Percentiles rank a stretch among this genome's conserved stretches.
Conservation (phyloP, 192 early-diverging fungal species). For the Funneliformis mosseae region DNA sequence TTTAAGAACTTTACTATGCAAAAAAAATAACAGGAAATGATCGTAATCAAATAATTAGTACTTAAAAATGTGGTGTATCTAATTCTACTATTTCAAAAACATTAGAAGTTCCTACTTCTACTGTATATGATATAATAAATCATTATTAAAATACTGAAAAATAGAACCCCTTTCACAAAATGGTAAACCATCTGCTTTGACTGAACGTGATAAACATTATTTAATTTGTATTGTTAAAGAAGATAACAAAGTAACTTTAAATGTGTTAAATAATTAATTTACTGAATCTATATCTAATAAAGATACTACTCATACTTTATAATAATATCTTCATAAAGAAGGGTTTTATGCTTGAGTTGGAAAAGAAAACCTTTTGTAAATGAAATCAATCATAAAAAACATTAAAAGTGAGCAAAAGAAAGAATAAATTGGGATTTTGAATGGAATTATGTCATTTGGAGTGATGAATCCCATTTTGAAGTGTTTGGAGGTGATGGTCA, state of each 20-base stretch:
- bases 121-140: not conserved
- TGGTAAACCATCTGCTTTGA: not conserved
- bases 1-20: too few species aligned
- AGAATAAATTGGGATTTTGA: not conserved
- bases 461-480: slow-evolving; percentile 24
- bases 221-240: not conserved
- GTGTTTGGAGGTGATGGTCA: slow-evolving; percentile 1
- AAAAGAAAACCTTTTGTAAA: not conserved
- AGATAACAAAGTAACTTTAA: not conserved
- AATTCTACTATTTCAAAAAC: not conserved
- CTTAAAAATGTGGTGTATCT: not conserved
- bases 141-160: not conserved
- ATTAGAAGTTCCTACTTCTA: not conserved
- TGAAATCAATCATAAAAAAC: not conserved
- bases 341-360: not conserved
- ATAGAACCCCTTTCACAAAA: not conserved
- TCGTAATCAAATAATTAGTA: not conserved
- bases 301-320: not conserved
- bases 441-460: slow-evolving; percentile 24
- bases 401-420: not conserved
- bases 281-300: not conserved
- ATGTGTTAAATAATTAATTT: not conserved
- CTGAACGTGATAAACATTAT: not conserved
- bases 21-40: not conserved
- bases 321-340: slow-evolving; percentile 4